Evolutionary conservation across 148 eudicot species (phyloP).

Genomic region (Fallopia convolvulus): DNA sequence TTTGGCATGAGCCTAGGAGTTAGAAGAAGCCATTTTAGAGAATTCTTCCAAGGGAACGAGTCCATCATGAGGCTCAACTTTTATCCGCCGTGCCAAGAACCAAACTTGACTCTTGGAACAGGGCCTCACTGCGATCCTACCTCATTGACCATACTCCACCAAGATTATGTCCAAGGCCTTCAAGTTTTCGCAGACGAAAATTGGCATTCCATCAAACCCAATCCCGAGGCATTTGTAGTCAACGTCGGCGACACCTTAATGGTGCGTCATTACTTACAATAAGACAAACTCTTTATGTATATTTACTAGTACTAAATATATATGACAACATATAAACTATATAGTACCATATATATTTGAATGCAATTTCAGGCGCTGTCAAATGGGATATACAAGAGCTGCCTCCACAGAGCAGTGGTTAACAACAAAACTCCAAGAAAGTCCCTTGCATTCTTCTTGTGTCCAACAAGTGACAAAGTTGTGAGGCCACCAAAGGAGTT

Average conservation of each 20-base stretch:
- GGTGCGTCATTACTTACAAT: constrained; percentile 25
- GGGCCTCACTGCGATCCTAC: constrained; percentile 85
- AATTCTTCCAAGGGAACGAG: constrained; percentile 42
- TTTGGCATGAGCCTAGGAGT: constrained; percentile 61
- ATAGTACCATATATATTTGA: neutral
- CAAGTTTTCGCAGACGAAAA: constrained; percentile 50
- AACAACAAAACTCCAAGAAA: constrained; percentile 51
- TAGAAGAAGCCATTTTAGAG: constrained; percentile 24
- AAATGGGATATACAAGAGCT: constrained; percentile 70
- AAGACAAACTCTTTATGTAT: neutral
- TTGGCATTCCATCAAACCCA: constrained; percentile 51
- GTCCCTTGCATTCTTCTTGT: constrained; percentile 61
- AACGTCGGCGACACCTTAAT: constrained; percentile 76
- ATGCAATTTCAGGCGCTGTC: constrained; percentile 41
- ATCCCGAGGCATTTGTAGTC: constrained; percentile 50
- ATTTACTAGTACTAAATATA: neutral
- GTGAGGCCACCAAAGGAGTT: constrained; percentile 57
- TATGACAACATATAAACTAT: too few relatives aligned
- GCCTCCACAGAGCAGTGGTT: constrained; percentile 74
- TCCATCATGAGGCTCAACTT: constrained; percentile 62
- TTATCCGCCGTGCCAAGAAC: constrained; percentile 61
- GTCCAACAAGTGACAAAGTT: constrained; percentile 53
- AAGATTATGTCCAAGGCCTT: constrained; percentile 63
- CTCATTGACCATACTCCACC: constrained; percentile 63
- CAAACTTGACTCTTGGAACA: constrained; percentile 57